Percentiles rank a stretch among this genome's conserved stretches.
phyloP scores from a whole-genome alignment of 768 basidiomycete genomes.

The Asterophora lycoperdoides region DNA sequence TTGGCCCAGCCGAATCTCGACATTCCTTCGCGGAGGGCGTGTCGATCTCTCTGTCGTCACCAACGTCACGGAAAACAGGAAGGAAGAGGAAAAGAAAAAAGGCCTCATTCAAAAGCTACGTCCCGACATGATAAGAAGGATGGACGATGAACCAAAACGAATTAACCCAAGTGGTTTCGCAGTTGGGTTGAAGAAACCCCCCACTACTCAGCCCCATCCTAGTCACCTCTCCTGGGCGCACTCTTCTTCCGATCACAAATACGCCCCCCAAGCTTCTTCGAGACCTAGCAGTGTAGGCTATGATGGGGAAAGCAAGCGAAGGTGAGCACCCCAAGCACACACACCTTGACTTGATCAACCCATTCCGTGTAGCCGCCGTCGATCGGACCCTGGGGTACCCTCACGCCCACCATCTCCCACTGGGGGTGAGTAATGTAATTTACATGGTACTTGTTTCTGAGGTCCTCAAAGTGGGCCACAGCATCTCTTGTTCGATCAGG shows the following conservation, averaged over 20 bases:
- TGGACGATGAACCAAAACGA: constrained; percentile 63
- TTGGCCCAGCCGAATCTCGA: constrained; percentile 27
- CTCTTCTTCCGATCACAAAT: constrained; percentile 2
- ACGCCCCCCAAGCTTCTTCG: neutral
- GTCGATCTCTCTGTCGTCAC: constrained; percentile 21
- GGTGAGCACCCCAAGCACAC: neutral
- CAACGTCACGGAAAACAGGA: constrained; percentile 17
- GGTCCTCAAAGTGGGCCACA: constrained; percentile 8
- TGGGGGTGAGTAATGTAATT: constrained; percentile 23
- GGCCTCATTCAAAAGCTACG: constrained; percentile 38
- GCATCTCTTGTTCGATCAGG: constrained; percentile 35
- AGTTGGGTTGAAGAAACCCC: constrained; percentile 21
- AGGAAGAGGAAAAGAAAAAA: constrained; percentile 16
- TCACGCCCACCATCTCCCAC: constrained; percentile 32
- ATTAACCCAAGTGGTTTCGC: constrained; percentile 71
- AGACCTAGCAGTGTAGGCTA: constrained; percentile 4
- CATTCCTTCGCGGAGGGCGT: constrained; percentile 28
- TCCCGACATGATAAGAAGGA: constrained; percentile 74
- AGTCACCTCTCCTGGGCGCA: constrained; percentile 21
- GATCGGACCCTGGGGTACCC: constrained; percentile 34
- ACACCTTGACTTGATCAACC: neutral
- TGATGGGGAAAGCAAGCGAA: constrained; percentile 1
- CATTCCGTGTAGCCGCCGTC: constrained; percentile 19
- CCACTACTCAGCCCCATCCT: constrained; percentile 13
- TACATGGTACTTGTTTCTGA: neutral